Evolutionary conservation across 768 basidiomycete genomes (phyloP), one percentile per base, ranked within the genome.

Genomic region (Termitomyces sp.): DNA sequence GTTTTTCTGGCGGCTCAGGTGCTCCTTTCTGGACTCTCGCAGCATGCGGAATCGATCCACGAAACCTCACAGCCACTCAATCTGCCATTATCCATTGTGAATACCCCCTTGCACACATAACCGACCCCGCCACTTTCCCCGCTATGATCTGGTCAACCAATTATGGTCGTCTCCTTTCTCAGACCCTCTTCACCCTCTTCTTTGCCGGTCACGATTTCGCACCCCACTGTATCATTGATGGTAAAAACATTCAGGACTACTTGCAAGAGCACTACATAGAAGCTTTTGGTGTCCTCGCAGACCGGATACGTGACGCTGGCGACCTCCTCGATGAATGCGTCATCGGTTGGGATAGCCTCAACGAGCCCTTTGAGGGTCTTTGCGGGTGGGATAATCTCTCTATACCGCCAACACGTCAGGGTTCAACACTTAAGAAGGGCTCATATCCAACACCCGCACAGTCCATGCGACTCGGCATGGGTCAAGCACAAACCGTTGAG

Each of bases 101-200:
- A 73, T 98, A 92, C 70, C 88, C 92, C 0, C 65, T 76, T 7
- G 71, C 86, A 0, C 76, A 79, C 44, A 65, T 70, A 0, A 79
- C 91, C 5, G 78, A 88, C 61, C 94, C 96, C 0, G 77, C 82
- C 2, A 68, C 81, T 0, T 79, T 94, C 59, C 96, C 97, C 5
- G 84, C 89, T 47, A 99, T 99, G 97, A 83, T 94, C 59, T 99
- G 97, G 97, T 84, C 86, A 7, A 98, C 96, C 25, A 98, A 98
- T 67, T 98, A 98, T 67, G 85, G 89, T 41, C 91, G 89, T 17
- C 85, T 98, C 28, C 82, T 88, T 50, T 85, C 85, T 19, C 90
- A 94, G 67, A 96, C 94, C 11, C 68, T 97, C 52, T 96, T 96
- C 75, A 94, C 96, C 7, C 81, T 99, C 60, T 98, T 98, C 79